These are phyloP conservation scores for Volvox carteri DNA, from an alignment of 163 green algal species.

Conservation along the genomic window DNA sequence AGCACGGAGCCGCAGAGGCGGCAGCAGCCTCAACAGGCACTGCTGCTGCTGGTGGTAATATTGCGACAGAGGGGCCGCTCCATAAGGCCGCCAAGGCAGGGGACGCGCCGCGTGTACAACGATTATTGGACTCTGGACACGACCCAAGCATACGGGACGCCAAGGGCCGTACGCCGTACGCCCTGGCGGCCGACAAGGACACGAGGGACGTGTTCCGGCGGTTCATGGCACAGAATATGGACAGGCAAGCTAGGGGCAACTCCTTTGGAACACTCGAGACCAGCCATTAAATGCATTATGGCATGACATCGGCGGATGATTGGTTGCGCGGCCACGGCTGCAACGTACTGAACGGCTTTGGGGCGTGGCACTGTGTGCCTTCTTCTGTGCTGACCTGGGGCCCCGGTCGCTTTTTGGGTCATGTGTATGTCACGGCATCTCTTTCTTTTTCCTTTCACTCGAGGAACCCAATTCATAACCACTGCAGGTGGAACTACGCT, in stretches of 20 bases:
- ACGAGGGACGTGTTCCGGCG: constrained; percentile 82
- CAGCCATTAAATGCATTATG: no score
- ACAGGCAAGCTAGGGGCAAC: constrained; percentile 38
- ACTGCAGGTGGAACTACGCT: constrained; percentile 77
- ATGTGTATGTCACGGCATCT: background rate
- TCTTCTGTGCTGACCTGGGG: no score
- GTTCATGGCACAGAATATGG: constrained; percentile 72
- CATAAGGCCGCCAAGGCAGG: constrained; percentile 70
- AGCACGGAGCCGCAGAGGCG: background rate
- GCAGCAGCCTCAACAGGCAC: constrained; percentile 20
- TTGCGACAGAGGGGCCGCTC: constrained; percentile 64
- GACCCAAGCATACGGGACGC: constrained; percentile 73
- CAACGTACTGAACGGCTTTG: no score
- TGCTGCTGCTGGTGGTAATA: constrained; percentile 33
- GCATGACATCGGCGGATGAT: no score
- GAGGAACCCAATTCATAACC: background rate
- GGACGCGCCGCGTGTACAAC: constrained; percentile 69
- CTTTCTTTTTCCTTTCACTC: background rate
- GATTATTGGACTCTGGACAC: constrained; percentile 69
- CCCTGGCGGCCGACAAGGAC: constrained; percentile 75
- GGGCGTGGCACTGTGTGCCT: no score
- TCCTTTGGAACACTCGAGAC: no score
- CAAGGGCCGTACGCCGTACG: constrained; percentile 73
- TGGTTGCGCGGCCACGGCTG: no score
- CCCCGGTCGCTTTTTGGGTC: no score